Conservation (phyloP, 345 rosid genomes). For the Physaria fendleri region DNA sequence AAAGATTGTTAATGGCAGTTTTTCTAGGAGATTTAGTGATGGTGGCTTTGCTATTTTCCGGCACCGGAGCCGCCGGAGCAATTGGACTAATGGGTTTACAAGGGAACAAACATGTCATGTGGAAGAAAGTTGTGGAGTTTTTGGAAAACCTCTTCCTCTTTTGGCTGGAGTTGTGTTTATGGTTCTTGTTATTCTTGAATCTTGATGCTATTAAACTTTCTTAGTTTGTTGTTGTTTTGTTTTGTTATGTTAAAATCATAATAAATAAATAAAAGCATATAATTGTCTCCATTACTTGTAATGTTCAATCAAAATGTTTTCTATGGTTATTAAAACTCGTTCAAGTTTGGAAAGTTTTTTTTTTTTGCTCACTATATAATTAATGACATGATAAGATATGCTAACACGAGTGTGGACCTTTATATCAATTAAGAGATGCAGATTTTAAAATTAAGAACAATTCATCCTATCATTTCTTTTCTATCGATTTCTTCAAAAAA, state of each 20-base stretch:
- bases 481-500: neutral
- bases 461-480: neutral
- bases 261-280: neutral
- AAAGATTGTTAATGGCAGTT: constrained; percentile 11
- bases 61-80: constrained; percentile 51
- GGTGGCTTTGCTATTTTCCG: constrained; percentile 53
- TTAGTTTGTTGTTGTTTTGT: neutral
- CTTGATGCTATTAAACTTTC: constrained; percentile 28
- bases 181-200: constrained; percentile 34
- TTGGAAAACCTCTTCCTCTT: constrained; percentile 38
- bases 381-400: neutral
- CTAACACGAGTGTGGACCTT: neutral
- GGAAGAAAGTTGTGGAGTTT: constrained; percentile 58
- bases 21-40: constrained; percentile 38
- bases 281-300: constrained; percentile 3
- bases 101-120: constrained; percentile 60
- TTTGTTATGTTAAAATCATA: constrained; percentile 4
- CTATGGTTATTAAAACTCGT: neutral
- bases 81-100: constrained; percentile 45
- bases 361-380: neutral
- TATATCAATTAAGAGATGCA: too few species aligned
- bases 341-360: neutral
- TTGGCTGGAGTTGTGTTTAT: constrained; percentile 41
- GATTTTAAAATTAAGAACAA: too few species aligned
- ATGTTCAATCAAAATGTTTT: neutral